Conservation (phyloP, 805 yeast genomes). For the Starmerella kuoi region DNA sequence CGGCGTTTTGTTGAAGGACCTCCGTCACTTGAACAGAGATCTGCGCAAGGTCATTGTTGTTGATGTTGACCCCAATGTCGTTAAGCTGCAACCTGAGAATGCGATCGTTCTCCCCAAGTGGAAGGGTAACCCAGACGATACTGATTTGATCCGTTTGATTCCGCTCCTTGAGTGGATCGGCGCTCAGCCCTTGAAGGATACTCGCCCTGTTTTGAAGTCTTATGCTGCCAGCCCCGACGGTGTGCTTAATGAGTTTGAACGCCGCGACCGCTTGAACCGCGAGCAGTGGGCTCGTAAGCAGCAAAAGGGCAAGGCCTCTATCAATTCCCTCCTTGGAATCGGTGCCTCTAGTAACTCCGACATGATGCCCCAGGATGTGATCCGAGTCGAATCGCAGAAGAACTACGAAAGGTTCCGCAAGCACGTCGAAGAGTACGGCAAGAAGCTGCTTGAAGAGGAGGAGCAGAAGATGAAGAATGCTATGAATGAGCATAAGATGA, state of each 20-base stretch:
- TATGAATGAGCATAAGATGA: slow-evolving; percentile 69
- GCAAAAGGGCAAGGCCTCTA: slow-evolving; percentile 27
- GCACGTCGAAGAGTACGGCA: slow-evolving; percentile 70
- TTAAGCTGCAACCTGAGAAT: slow-evolving; percentile 81
- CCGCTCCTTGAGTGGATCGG: slow-evolving; percentile 93
- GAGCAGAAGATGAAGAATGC: slow-evolving; percentile 49
- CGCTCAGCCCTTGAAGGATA: slow-evolving; percentile 73
- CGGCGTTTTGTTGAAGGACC: slow-evolving; percentile 81
- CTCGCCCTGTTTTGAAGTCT: slow-evolving; percentile 72
- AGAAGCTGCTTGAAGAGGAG: slow-evolving; percentile 39
- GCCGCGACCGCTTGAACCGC: slow-evolving; percentile 67
- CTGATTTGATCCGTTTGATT: slow-evolving; percentile 58
- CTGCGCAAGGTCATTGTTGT: slow-evolving; percentile 64
- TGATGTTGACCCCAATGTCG: slow-evolving; percentile 64
- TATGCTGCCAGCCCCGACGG: slow-evolving; percentile 48
- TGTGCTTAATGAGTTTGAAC: slow-evolving; percentile 66
- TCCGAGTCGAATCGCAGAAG: slow-evolving; percentile 86
- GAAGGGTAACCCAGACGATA: slow-evolving; percentile 78
- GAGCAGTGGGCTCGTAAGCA: slow-evolving; percentile 34
- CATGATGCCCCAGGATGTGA: slow-evolving; percentile 73
- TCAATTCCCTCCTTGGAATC: slow-evolving; percentile 54
- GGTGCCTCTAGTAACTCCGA: slow-evolving; percentile 35
- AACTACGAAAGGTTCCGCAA: slow-evolving; percentile 74
- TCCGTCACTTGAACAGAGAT: slow-evolving; percentile 83
- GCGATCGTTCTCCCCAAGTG: slow-evolving; percentile 77